These are phyloP conservation scores for Capsicum rhomboideum DNA, from an alignment of 257 asterid genomes.

Conservation along the genomic window DNA sequence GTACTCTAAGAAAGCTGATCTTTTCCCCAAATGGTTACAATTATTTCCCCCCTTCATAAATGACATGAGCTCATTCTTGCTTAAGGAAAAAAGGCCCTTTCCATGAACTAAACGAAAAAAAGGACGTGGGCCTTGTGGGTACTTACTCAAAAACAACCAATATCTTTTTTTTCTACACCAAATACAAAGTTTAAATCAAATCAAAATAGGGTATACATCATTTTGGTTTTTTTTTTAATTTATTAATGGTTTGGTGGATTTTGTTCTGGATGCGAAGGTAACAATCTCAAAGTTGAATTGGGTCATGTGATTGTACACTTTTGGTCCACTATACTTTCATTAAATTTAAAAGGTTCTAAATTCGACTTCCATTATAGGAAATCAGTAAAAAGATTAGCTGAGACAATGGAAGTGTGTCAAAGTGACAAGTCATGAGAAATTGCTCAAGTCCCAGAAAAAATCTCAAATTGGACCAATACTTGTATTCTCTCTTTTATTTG, in stretches of 20 bases:
- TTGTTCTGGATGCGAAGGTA: background rate
- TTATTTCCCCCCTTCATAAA: background rate
- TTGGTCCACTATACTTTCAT: background rate
- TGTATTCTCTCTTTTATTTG: background rate
- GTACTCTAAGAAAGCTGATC: background rate
- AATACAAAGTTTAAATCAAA: background rate
- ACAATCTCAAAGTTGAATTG: background rate
- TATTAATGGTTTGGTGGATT: background rate
- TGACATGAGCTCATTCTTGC: background rate
- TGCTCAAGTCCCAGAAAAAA: background rate
- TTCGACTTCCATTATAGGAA: background rate
- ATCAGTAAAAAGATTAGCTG: background rate
- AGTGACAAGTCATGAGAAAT: background rate
- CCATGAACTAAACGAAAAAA: background rate
- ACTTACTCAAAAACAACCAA: too few species aligned
- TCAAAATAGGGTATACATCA: background rate
- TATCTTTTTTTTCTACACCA: background rate
- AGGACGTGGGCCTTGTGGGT: background rate
- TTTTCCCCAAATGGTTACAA: background rate
- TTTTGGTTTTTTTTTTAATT: background rate
- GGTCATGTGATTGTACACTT: background rate
- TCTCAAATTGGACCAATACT: background rate
- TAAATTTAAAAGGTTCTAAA: background rate
- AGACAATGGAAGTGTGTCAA: background rate
- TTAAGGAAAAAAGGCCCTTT: background rate